phyloP scores from a whole-genome alignment of 495 filamentous ascomycete species.

The Aspergillus diversus region DNA sequence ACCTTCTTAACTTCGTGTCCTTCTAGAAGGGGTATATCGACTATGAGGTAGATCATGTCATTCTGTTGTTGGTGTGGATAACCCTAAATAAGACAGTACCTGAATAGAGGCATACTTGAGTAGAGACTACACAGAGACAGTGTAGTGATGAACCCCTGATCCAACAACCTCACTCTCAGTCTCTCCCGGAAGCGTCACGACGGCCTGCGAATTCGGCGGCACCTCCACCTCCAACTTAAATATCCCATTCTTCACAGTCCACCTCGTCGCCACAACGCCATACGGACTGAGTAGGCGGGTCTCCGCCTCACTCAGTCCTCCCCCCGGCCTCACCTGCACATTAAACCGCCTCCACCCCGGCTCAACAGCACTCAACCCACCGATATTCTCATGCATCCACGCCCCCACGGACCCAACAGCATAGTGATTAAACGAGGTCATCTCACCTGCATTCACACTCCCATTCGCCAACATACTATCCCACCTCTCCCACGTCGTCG shows the following conservation, averaged over 20 bases:
- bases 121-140: too few species aligned
- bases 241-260: neutral
- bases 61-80: too few species aligned
- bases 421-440: conserved; percentile 62
- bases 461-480: conserved; percentile 56
- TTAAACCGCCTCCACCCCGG: conserved; percentile 21
- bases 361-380: conserved; percentile 21
- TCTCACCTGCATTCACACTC: conserved; percentile 51
- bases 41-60: too few species aligned
- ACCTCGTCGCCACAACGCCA: conserved; percentile 6
- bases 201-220: conserved; percentile 11
- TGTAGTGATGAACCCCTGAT: conserved; percentile 10
- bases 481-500: conserved; percentile 62
- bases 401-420: conserved; percentile 46
- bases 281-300: conserved; percentile 12
- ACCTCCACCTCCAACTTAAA: conserved; percentile 7
- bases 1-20: too few species aligned
- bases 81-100: too few species aligned
- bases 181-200: conserved; percentile 7
- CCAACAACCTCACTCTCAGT: conserved; percentile 1
- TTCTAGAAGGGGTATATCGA: too few species aligned
- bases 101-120: too few species aligned
- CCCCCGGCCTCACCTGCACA: conserved; percentile 15
- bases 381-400: conserved; percentile 37
- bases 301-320: conserved; percentile 9